These are phyloP conservation scores for Didymella segeticola DNA, from an alignment of 2,329 filamentous ascomycete genomes.

Conservation along the genomic window DNA sequence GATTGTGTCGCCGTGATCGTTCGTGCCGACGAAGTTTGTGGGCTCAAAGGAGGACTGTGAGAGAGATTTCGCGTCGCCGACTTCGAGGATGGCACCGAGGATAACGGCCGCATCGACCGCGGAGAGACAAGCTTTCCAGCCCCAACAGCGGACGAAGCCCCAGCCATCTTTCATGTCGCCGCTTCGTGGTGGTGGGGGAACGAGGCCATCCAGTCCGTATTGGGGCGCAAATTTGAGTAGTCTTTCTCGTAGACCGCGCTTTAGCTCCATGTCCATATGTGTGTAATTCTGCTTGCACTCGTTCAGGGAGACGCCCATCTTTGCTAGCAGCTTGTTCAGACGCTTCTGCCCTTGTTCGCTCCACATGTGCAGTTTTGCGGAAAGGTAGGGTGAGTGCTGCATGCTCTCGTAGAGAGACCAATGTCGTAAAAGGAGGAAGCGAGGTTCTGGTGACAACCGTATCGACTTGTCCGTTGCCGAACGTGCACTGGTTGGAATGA, in stretches of 20 bases:
- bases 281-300: conserved; percentile 96
- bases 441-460: conserved; percentile 88
- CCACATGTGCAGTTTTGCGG: conserved; percentile 92
- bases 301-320: conserved; percentile 94
- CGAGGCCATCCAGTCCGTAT: conserved; percentile 92
- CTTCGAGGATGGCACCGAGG: conserved; percentile 88
- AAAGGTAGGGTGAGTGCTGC: conserved; percentile 95
- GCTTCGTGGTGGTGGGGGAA: conserved; percentile 70
- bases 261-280: conserved; percentile 98
- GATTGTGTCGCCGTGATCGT: conserved; percentile 36
- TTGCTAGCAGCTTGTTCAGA: conserved; percentile 91
- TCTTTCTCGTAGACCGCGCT: conserved; percentile 82
- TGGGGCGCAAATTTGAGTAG: conserved; percentile 89
- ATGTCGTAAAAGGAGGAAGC: conserved; percentile 89
- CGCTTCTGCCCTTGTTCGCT: conserved; percentile 86
- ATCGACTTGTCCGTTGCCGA: conserved; percentile 93
- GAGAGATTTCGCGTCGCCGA: conserved; percentile 67
- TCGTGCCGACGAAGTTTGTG: conserved; percentile 37
- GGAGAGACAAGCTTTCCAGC: conserved; percentile 92
- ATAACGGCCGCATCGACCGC: conserved; percentile 95
- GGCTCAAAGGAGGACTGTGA: conserved; percentile 41
- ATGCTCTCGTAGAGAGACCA: conserved; percentile 99
- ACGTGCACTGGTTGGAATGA: conserved; percentile 86
- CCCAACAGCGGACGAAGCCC: conserved; percentile 98
- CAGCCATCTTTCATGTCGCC: conserved; percentile 85